These are phyloP conservation scores for Penicillium fimorum DNA, from an alignment of 495 filamentous ascomycete genomes.

Conservation along the genomic window DNA sequence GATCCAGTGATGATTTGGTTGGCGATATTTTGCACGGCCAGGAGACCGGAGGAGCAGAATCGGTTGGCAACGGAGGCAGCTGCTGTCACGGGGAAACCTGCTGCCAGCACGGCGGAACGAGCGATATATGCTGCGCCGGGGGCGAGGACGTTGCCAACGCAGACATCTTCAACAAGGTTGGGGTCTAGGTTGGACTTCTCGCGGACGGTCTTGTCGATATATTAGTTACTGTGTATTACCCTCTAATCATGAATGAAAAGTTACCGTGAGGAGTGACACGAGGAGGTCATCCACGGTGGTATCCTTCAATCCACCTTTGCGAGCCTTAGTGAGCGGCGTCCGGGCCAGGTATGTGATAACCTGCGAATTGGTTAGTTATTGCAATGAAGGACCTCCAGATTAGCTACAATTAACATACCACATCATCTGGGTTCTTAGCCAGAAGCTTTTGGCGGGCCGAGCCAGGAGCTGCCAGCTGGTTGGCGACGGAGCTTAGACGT, in stretches of 20 bases:
- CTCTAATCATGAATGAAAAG: constrained; percentile 17
- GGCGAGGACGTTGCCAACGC: constrained; percentile 76
- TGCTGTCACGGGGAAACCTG: constrained; percentile 86
- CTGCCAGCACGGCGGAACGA: constrained; percentile 82
- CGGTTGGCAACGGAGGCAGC: constrained; percentile 79
- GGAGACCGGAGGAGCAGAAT: constrained; percentile 93
- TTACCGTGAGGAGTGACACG: constrained; percentile 73
- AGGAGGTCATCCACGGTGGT: constrained; percentile 79
- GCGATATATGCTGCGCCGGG: constrained; percentile 70
- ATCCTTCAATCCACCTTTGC: constrained; percentile 90
- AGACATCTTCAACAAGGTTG: constrained; percentile 85
- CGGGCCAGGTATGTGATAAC: constrained; percentile 84
- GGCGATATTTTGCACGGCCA: constrained; percentile 89
- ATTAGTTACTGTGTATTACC: background rate
- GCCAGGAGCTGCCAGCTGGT: constrained; percentile 36
- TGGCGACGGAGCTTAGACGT: constrained; percentile 40
- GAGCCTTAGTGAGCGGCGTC: constrained; percentile 75
- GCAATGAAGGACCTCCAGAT: background rate
- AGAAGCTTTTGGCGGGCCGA: constrained; percentile 36
- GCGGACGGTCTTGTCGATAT: constrained; percentile 48
- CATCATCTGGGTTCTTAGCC: constrained; percentile 44
- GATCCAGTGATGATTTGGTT: constrained; percentile 77
- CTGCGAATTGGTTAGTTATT: constrained; percentile 21
- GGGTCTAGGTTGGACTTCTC: constrained; percentile 78
- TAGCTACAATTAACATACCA: constrained; percentile 31